Evolutionary conservation across 2,329 filamentous ascomycete genomes (phyloP), one percentile per base, ranked within the genome.

Genomic region (Calycina marina): DNA sequence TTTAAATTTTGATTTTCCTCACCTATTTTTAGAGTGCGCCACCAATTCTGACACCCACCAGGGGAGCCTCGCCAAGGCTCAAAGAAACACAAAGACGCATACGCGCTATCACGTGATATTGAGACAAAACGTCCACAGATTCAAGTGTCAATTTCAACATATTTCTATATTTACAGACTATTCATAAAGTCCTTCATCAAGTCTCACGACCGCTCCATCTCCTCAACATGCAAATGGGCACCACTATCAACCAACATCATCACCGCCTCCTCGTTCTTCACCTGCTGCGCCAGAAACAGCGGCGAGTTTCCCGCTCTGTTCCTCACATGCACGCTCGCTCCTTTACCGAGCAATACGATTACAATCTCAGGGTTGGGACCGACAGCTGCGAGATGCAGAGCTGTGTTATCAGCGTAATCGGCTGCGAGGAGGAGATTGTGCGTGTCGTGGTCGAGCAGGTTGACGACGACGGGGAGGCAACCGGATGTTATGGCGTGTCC

Each of bases 241-340:
- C 74, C 74, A 0, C 70, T 69, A 25, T 69, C 62, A 36, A 58
- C 61, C 27, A 80, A 52, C 36, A 79, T 47, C 31, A 56, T 53
- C 0, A 69, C 67, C 34, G 63, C 65, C 34, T 63, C 65, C 4
- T 56, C 53, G 30, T 67, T 67, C 3, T 69, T 69, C 24, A 63
- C 63, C 50, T 72, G 62, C 42, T 65, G 63, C 4, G 75, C 74
- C 9, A 79, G 57, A 47, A 71, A 77, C 9, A 80, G 58, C 6
- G 75, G 69, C 4, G 73, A 77, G 51, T 77, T 75, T 43, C 75
- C 67, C 6, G 71, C 74, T 29, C 64, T 57, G 51, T 79, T 80
- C 25, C 74, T 58, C 25, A 65, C 63, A 49, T 80, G 75, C 4
- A 80, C 74, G 46, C 72, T 75, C n/a, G 71, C 72, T 5, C 75